Conservation (phyloP, 306 rosid genomes). For the Phaseolus lunatus region DNA sequence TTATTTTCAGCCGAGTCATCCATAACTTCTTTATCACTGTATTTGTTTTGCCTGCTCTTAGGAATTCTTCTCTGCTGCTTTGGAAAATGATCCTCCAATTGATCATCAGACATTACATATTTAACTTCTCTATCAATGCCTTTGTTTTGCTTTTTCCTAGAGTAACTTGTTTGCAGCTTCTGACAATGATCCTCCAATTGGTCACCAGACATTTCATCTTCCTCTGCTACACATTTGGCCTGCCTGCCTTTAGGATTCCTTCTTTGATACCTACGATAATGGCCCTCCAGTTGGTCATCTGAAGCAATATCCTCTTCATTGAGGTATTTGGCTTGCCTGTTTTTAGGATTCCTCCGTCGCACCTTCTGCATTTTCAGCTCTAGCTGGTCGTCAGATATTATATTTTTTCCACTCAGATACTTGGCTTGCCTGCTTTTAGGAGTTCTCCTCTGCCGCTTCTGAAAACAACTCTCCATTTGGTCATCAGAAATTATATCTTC, state of each 20-base stretch:
- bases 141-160: slow-evolving; percentile 49
- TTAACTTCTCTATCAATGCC: slow-evolving; percentile 43
- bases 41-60: slow-evolving; percentile 46
- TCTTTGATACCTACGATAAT: slow-evolving; percentile 38
- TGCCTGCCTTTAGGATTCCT: slow-evolving; percentile 46
- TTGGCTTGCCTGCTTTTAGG: slow-evolving; percentile 41
- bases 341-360: slow-evolving; percentile 58
- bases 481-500: slow-evolving; percentile 42
- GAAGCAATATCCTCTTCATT: slow-evolving; percentile 43
- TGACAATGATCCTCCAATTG: slow-evolving; percentile 43
- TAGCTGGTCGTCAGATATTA: slow-evolving; percentile 54
- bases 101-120: slow-evolving; percentile 52
- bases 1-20: slow-evolving; percentile 47
- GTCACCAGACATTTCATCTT: slow-evolving; percentile 52
- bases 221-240: slow-evolving; percentile 42
- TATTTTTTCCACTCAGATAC: neutral
- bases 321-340: slow-evolving; percentile 58
- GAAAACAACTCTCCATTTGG: slow-evolving; percentile 33
- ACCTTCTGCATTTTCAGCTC: slow-evolving; percentile 50
- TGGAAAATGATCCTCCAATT: slow-evolving; percentile 40
- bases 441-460: slow-evolving; percentile 40
- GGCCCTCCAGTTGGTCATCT: slow-evolving; percentile 48
- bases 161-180: slow-evolving; percentile 44
- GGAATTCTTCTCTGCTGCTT: slow-evolving; percentile 49
- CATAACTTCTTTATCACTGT: slow-evolving; percentile 35